A percentile compares a stretch with the other conserved stretches of the same genome.
phyloP scores from a whole-genome alignment of 2,329 filamentous ascomycete genomes.

The Verticillium longisporum region DNA sequence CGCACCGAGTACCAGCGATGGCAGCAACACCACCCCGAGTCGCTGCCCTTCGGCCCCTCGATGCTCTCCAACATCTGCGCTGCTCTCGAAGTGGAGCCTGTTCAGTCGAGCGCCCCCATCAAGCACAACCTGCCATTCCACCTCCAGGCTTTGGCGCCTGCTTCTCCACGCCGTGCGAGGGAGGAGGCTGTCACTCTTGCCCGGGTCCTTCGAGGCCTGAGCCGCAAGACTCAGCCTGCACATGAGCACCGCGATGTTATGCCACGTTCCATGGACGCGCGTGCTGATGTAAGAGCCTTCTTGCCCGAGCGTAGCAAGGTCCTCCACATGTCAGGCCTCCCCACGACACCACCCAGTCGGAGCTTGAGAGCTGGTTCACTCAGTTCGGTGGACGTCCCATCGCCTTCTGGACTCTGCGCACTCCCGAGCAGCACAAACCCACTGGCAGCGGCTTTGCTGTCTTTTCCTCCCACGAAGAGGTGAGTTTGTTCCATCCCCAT shows the following conservation, averaged over 20 bases:
- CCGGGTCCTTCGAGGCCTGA: slow-evolving; percentile 83
- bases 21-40: slow-evolving; percentile 98
- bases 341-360: slow-evolving; percentile 96
- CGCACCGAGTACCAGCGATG: slow-evolving; percentile 97
- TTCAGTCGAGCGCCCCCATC: slow-evolving; percentile 95
- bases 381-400: slow-evolving; percentile 97
- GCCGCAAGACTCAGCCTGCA: slow-evolving; percentile 90
- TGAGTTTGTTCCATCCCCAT: slow-evolving; percentile 37
- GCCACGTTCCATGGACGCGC: slow-evolving; percentile 90
- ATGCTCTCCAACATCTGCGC: slow-evolving; percentile 97
- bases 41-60: slow-evolving; percentile 89
- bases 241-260: slow-evolving; percentile 94
- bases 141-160: slow-evolving; percentile 88
- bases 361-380: slow-evolving; percentile 98
- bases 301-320: slow-evolving; percentile 96
- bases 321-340: slow-evolving; percentile 92
- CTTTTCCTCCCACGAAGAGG: slow-evolving; percentile 98
- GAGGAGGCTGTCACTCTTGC: slow-evolving; percentile 94
- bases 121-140: slow-evolving; percentile 99
- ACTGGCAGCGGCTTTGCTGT: slow-evolving; percentile 97
- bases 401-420: slow-evolving; percentile 97
- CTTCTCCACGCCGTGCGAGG: slow-evolving; percentile 92
- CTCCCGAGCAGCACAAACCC: slow-evolving; percentile 98
- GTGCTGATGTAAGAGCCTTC: slow-evolving; percentile 93
- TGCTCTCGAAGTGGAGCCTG: slow-evolving; percentile 93